phyloP scores from a whole-genome alignment of 2,329 filamentous ascomycete species.

The Rosellinia necatrix region DNA sequence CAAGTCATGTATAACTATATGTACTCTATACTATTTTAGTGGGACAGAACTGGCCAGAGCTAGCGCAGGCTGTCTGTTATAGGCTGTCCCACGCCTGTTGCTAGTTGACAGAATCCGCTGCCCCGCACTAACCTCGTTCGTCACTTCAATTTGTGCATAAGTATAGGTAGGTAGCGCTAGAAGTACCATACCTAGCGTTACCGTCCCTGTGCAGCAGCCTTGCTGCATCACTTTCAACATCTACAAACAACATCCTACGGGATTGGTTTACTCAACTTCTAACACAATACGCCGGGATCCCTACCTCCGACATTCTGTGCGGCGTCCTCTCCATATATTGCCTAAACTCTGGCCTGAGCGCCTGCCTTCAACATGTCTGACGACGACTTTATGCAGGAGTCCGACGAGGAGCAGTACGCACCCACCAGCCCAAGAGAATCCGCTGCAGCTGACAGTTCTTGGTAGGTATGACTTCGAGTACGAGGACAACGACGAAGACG shows the following conservation, averaged over 20 bases:
- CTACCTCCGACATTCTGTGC: neutral
- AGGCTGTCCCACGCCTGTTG: too few species aligned
- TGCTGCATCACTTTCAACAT: neutral
- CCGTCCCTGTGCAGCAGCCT: too few species aligned
- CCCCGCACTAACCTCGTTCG: conserved; percentile 25
- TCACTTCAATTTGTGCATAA: too few species aligned
- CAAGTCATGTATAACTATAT: neutral
- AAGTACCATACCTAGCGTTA: too few species aligned
- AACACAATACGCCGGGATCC: neutral
- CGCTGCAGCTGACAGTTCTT: neutral
- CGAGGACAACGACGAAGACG: conserved; percentile 88
- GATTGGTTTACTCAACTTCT: neutral
- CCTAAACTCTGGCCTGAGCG: neutral
- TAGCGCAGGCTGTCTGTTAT: too few species aligned
- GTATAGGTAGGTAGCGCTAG: too few species aligned
- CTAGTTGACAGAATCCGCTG: too few species aligned
- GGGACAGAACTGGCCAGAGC: too few species aligned
- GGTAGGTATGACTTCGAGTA: conserved; percentile 94
- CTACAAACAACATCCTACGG: neutral
- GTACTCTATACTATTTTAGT: too few species aligned
- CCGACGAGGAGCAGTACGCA: conserved; percentile 78
- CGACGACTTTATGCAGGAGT: conserved; percentile 94
- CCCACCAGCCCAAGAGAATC: neutral
- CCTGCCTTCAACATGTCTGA: conserved; percentile 68
- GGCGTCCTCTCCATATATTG: neutral